A percentile compares a stretch with the other conserved stretches of the same genome.
Evolutionary conservation across 2,329 filamentous ascomycete genomes (phyloP).

Genomic region (Beauveria caledonica): DNA sequence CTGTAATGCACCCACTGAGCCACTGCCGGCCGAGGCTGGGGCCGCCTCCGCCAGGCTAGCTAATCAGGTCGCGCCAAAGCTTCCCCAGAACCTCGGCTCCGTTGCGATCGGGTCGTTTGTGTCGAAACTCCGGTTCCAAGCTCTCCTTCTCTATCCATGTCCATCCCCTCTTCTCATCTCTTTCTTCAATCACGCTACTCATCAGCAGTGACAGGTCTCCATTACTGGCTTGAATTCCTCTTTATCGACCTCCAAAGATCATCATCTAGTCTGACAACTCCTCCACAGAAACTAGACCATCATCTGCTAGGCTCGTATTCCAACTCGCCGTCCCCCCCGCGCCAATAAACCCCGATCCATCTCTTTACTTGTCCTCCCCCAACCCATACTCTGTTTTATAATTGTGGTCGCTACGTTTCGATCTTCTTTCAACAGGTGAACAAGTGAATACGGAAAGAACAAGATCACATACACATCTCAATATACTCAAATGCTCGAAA

Average conservation of each 20-base stretch:
- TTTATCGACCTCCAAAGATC: neutral
- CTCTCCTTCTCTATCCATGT: neutral
- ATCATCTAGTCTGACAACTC: neutral
- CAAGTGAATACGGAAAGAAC: neutral
- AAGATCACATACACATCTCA: neutral
- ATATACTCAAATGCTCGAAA: conserved; percentile 10
- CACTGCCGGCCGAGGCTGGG: conserved; percentile 4
- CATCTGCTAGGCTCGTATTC: conserved; percentile 1
- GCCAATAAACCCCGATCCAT: neutral
- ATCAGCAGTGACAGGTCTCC: neutral
- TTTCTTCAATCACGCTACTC: neutral
- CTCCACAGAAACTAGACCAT: neutral
- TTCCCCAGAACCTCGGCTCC: conserved; percentile 13
- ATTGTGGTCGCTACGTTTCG: neutral
- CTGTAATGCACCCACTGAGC: neutral
- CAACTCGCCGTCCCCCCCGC: conserved; percentile 1
- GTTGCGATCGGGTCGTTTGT: neutral
- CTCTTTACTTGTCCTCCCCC: neutral
- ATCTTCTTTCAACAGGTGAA: neutral
- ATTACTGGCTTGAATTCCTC: neutral
- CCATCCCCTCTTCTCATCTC: neutral
- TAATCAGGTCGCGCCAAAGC: conserved; percentile 8
- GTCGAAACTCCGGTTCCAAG: neutral
- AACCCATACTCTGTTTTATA: neutral
- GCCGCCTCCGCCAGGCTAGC: neutral